Evolutionary conservation across 1,284 basidiomycete genomes (phyloP).

Genomic region (Exobasidium rhododendri): DNA sequence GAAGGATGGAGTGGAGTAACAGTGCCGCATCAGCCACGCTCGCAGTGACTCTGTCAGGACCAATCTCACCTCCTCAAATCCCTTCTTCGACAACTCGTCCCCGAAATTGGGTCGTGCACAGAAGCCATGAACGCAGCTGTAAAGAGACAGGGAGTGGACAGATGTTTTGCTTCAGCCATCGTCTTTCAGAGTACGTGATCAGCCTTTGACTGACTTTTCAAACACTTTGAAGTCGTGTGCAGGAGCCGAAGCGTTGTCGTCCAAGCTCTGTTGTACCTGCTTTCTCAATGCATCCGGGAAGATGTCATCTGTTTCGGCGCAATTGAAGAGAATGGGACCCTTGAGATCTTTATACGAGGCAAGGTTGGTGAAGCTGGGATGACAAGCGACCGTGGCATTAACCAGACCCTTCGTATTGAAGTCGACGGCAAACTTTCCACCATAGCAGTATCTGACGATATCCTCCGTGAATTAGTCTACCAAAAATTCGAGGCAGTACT

Average conservation of each 20-base stretch:
- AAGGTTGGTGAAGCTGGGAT: constrained; percentile 60
- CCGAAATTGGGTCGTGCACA: constrained; percentile 61
- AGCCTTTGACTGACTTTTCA: constrained; percentile 57
- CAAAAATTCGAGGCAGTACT: too few species aligned
- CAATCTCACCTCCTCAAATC: constrained; percentile 57
- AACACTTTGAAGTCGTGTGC: constrained; percentile 64
- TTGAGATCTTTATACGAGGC: constrained; percentile 55
- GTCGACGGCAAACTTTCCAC: constrained; percentile 56
- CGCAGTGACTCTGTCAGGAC: not conserved
- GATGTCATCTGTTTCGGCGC: constrained; percentile 63
- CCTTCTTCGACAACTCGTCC: constrained; percentile 60
- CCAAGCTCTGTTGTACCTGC: constrained; percentile 59
- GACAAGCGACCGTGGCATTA: constrained; percentile 62
- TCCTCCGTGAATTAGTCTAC: not conserved
- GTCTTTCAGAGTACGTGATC: not conserved
- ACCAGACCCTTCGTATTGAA: constrained; percentile 54
- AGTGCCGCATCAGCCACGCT: not conserved
- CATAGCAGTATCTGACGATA: constrained; percentile 61
- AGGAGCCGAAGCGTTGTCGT: constrained; percentile 56
- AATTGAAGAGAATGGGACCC: constrained; percentile 61
- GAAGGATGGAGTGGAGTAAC: not conserved
- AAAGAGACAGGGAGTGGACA: constrained; percentile 49
- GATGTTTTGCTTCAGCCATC: not conserved
- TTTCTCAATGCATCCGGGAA: constrained; percentile 58
- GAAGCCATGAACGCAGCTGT: constrained; percentile 62